Base-by-base conservation (phyloP, 768 basidiomycete species). In the Ramaria rubella region DNA sequence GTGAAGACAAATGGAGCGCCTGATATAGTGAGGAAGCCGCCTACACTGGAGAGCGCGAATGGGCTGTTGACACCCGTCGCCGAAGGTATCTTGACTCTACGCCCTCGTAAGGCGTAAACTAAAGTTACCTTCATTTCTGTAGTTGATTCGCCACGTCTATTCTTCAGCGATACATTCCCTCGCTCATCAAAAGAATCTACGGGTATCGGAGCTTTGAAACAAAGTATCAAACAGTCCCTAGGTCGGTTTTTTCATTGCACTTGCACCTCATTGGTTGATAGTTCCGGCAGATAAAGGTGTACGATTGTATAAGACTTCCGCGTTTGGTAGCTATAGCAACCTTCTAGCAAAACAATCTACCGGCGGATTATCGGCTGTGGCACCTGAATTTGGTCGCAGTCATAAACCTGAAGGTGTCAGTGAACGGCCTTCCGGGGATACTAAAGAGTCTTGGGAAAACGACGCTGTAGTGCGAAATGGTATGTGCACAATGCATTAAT, bases 201-300 rank as follows among this genome's bases (percentile, higher is more conserved):
- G 7, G 75, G 73, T 11, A 65, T 81, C 30, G 70, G 63, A 49
- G 73, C 77, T 29, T 72, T 90, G 60, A 87, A 78, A 68, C 87
- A 89, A 61, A 82, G 81, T 58, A 75, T 91, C 61, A 86, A 80
- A 67, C 75, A 78, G 58, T 91, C 89, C 1, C 82, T 91, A 59
- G 87, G 89, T 87, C 61, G 33, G 76, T 15, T 19, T 15, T 15
- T 48, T 33, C 9, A 43, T 19, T 26, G 38, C 21, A n/a, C 21
- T 21, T 23, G 21, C 27, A 21, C 17, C 5, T 21, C 26, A 29
- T 44, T 19, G 15, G 33, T 24, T 56, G 36, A 54, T 24, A 17
- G 30, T 14, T 29, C 7, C 40, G 12, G 38, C 40, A 53, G 49
- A 40, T 38, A 86, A 84, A 69, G 85, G 84, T 0, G 67, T 85